These are phyloP conservation scores for Sequoia sempervirens DNA, from an alignment of 75 land plant genomes.

Conservation along the genomic window DNA sequence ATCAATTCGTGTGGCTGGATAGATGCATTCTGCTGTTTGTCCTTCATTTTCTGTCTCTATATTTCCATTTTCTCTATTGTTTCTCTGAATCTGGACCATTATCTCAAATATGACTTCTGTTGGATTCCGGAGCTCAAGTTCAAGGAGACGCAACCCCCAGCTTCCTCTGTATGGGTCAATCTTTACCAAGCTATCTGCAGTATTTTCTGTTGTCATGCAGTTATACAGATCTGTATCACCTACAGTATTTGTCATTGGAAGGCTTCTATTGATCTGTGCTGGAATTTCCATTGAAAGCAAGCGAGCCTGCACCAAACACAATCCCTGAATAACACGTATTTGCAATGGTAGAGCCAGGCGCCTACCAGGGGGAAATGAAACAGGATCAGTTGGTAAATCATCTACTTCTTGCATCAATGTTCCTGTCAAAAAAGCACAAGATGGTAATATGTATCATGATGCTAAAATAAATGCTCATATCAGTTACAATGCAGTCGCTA, in stretches of 20 bases:
- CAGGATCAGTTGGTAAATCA: not conserved
- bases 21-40: slow-evolving; percentile 27
- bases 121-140: slow-evolving; percentile 88
- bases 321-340: slow-evolving; percentile 69
- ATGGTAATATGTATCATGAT: slow-evolving; percentile 5
- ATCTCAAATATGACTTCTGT: slow-evolving; percentile 91
- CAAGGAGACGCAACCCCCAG: slow-evolving; percentile 91
- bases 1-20: slow-evolving; percentile 81
- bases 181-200: slow-evolving; percentile 56
- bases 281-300: slow-evolving; percentile 97
- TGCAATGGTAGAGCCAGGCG: slow-evolving; percentile 79
- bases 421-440: slow-evolving; percentile 23
- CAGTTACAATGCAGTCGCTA: not conserved
- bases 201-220: slow-evolving; percentile 6
- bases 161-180: slow-evolving; percentile 94
- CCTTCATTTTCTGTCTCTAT: slow-evolving; percentile 20
- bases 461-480: not conserved
- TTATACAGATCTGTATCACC: not conserved
- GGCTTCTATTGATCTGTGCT: slow-evolving; percentile 67
- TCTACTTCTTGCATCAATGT: slow-evolving; percentile 30
- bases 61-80: slow-evolving; percentile 24
- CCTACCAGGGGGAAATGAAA: slow-evolving; percentile 66
- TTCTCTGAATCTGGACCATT: slow-evolving; percentile 49
- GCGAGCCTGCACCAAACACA: slow-evolving; percentile 83
- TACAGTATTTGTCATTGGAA: slow-evolving; percentile 23